A percentile compares a stretch with the other conserved stretches of the same genome.
Conservation (phyloP, 2,329 filamentous ascomycete genomes). For the Scytalidium sp. region DNA sequence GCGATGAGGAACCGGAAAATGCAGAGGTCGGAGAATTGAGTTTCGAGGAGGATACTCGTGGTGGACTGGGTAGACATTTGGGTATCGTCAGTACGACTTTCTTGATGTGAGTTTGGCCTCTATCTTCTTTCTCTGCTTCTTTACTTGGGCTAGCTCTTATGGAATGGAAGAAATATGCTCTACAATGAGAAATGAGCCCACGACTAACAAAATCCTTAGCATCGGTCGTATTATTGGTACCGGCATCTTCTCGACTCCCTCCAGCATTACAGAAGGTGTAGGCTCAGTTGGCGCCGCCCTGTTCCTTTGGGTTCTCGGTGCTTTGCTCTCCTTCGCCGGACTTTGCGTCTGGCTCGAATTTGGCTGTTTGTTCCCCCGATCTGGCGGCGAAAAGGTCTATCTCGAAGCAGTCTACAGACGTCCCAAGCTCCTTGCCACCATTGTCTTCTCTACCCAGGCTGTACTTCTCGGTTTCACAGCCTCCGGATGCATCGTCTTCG, state of each 20-base stretch:
- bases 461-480: conserved; percentile 52
- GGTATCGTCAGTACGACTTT: conserved; percentile 15
- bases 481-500: conserved; percentile 61
- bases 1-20: conserved; percentile 3
- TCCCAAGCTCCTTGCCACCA: conserved; percentile 48
- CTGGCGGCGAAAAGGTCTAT: conserved; percentile 50
- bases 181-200: background rate
- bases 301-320: conserved; percentile 51
- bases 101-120: conserved; percentile 8
- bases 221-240: conserved; percentile 52
- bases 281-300: conserved; percentile 52
- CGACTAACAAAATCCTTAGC: too few relatives aligned
- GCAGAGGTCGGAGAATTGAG: conserved; percentile 10
- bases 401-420: conserved; percentile 47
- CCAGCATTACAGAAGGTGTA: conserved; percentile 47
- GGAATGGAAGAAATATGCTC: background rate
- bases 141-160: background rate
- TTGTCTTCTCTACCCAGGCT: conserved; percentile 47
- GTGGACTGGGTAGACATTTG: conserved; percentile 15
- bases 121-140: background rate
- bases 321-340: conserved; percentile 38
- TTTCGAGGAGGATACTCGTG: conserved; percentile 12
- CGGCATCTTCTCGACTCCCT: conserved; percentile 55
- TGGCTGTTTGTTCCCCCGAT: conserved; percentile 40
- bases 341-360: conserved; percentile 43